Base-by-base conservation (phyloP, 371 early-diverging fungal species). In the Capniomyces stellatus region DNA sequence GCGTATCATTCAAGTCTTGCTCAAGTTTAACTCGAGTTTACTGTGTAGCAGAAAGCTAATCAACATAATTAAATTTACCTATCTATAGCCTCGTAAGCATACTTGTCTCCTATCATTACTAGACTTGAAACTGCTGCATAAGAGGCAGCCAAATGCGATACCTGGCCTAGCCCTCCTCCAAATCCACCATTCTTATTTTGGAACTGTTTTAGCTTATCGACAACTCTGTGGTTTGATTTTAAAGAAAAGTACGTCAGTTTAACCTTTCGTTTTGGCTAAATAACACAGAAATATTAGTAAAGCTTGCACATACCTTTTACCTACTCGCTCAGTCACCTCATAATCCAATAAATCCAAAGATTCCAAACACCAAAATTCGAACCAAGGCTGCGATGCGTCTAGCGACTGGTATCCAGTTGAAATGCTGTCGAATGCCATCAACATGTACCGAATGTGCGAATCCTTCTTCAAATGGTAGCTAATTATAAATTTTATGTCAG, bases 331-430 rank as follows among this genome's bases (percentile, higher is more conserved):
- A 6, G 46, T 46, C 4, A 46, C 18, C 19, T 57, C 59, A 41
- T 67, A 58, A 21, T 76, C 81, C 29, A 96, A 61, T 8, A 94
- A 64, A 54, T 82, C 83, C 15, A 92, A 68, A 0, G 88, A 67
- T 56, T 92, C 92, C 13, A 87, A 54, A 22, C 84, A 81, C 95
- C 95, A 96, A 62, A 85, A 92, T 1, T 77, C 62, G 12, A 96
- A 57, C 95, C 95, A 96, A 4, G 95, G 90, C 59, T 81, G 81
- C 59, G 81, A 79, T 1, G 97, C 85, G 63, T 92, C 93, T 41
- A 95, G 73, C 0, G 71, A 71, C 0, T 75, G 71, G 64, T 78
- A 84, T 61, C 74, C 73, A n/a, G 68, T 59, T 2, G 74, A 64
- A 15, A 89, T 68, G 1, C 69, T 58, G 6, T 71, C 61, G 6